Evolutionary conservation across 345 rosid genomes (phyloP).

Genomic region (Zanthoxylum bungeanum): DNA sequence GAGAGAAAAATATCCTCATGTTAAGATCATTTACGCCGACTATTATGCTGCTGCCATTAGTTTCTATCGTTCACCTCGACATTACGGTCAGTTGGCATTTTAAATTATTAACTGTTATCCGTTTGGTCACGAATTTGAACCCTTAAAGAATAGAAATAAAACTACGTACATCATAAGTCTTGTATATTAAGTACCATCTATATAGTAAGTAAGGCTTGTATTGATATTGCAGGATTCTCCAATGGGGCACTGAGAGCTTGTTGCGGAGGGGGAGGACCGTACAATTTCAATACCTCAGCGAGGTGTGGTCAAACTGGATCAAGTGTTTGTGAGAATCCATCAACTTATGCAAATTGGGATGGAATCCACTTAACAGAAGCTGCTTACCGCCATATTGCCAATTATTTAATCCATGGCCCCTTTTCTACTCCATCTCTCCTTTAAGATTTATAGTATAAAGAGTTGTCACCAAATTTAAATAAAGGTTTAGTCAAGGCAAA

Average conservation of each 20-base stretch:
- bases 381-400: slow-evolving; percentile 50
- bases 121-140: too few species aligned
- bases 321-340: slow-evolving; percentile 42
- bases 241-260: slow-evolving; percentile 42
- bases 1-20: slow-evolving; percentile 44
- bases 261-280: slow-evolving; percentile 73
- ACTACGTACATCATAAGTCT: too few species aligned
- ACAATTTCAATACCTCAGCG: slow-evolving; percentile 46
- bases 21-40: slow-evolving; percentile 53
- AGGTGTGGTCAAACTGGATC: slow-evolving; percentile 57
- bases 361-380: slow-evolving; percentile 75
- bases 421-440: slow-evolving; percentile 22
- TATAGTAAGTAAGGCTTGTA: neutral
- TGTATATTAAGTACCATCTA: neutral
- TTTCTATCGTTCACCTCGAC: slow-evolving; percentile 38
- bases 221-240: slow-evolving; percentile 41
- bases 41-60: slow-evolving; percentile 46
- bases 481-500: too few species aligned
- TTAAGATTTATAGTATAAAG: too few species aligned
- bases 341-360: slow-evolving; percentile 57
- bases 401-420: slow-evolving; percentile 35
- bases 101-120: too few species aligned
- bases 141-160: too few species aligned
- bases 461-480: too few species aligned
- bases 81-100: slow-evolving; percentile 43